phyloP scores from a whole-genome alignment of 106 monocot genomes.

The Xerophyta viscosa region DNA sequence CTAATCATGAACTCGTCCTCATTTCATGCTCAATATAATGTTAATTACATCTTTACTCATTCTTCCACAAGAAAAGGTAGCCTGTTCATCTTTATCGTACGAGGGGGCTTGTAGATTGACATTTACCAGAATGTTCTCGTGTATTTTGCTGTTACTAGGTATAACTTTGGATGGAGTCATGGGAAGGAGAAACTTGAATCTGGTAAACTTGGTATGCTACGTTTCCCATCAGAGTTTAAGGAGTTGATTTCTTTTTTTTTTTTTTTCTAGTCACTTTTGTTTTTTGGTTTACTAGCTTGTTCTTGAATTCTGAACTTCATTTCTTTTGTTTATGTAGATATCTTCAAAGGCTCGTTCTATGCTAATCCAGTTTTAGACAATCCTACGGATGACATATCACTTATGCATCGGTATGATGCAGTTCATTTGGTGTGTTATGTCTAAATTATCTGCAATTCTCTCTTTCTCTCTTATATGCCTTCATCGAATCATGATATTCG shows the following conservation, averaged over 20 bases:
- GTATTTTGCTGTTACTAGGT: constrained; percentile 25
- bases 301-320: not conserved
- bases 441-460: not conserved
- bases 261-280: not conserved
- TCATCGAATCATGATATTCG: not conserved
- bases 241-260: not conserved
- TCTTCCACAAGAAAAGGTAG: too few species aligned
- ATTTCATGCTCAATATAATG: too few species aligned
- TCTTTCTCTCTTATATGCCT: not conserved
- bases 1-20: too few species aligned
- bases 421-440: not conserved
- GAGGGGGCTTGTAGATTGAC: too few species aligned
- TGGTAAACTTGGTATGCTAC: constrained; percentile 70
- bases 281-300: too few species aligned
- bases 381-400: constrained; percentile 10
- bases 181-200: constrained; percentile 91
- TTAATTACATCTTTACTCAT: too few species aligned
- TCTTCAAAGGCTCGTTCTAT: constrained; percentile 7
- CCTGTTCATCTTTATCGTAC: too few species aligned
- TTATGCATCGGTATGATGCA: constrained; percentile 3
- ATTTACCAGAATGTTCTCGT: not conserved
- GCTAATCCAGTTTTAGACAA: constrained; percentile 10
- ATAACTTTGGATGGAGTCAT: constrained; percentile 98
- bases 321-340: not conserved
- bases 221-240: not conserved